These are phyloP conservation scores for Globisporangium irregulare DNA, from an alignment of 352 stramenopile species.

Conservation along the genomic window DNA sequence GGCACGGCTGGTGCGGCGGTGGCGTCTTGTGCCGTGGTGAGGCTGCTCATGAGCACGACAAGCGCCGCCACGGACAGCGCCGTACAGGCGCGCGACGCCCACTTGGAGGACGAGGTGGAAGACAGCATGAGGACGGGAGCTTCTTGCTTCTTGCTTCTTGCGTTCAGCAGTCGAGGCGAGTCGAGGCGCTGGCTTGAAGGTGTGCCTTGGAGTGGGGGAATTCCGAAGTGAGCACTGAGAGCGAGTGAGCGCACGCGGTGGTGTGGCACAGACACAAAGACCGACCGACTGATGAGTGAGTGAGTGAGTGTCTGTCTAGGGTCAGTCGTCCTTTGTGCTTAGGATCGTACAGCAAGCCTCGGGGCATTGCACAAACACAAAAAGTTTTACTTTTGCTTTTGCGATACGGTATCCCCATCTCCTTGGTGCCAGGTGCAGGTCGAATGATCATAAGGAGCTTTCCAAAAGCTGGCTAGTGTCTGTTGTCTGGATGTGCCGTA, in stretches of 20 bases:
- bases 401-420: neutral
- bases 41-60: conserved; percentile 15
- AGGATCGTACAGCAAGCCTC: neutral
- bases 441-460: neutral
- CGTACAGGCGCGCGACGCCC: conserved; percentile 11
- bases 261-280: neutral
- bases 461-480: neutral
- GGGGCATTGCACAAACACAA: conserved; percentile 5
- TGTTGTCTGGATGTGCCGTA: neutral
- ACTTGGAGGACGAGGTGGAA: conserved; percentile 13
- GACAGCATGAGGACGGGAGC: neutral
- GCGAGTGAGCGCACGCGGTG: neutral
- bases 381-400: too few species aligned
- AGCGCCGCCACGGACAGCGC: conserved; percentile 16
- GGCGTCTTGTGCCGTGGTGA: conserved; percentile 7
- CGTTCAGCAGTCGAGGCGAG: neutral
- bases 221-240: conserved; percentile 14
- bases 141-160: neutral
- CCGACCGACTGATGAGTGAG: too few species aligned
- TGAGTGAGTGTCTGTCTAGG: neutral
- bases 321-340: neutral
- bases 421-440: neutral
- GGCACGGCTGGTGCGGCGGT: neutral
- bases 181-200: neutral
- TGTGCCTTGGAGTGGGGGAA: conserved; percentile 14